Percentiles rank a stretch among this genome's conserved stretches.
These are phyloP conservation scores for Cutaneotrichosporon dermatis DNA, from an alignment of 1,284 basidiomycete species.

Conservation along the genomic window DNA sequence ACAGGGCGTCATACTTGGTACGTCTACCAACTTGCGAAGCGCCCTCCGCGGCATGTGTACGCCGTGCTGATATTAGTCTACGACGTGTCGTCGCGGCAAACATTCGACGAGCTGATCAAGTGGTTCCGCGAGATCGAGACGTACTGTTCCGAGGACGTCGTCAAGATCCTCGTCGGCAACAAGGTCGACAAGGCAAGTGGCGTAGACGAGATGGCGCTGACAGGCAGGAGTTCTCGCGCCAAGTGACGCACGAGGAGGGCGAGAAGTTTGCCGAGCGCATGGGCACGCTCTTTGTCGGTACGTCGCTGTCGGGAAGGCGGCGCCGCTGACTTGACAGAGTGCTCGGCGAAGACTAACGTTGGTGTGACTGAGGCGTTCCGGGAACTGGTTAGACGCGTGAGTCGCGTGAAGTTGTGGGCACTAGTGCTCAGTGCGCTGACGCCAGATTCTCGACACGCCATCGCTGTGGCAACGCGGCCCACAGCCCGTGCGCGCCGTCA, in stretches of 20 bases:
- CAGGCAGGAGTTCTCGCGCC: constrained; percentile 58
- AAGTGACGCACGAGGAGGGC: constrained; percentile 76
- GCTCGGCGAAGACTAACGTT: constrained; percentile 74
- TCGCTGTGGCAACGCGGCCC: constrained; percentile 36
- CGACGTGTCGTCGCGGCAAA: constrained; percentile 83
- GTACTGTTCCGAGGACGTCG: constrained; percentile 80
- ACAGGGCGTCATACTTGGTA: constrained; percentile 72
- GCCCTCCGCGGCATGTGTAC: too few relatives aligned
- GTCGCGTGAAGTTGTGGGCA: constrained; percentile 7
- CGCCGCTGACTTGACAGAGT: constrained; percentile 38
- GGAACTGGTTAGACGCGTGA: constrained; percentile 65
- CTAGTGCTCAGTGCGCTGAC: neutral
- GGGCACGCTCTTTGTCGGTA: constrained; percentile 79
- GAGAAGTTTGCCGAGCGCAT: constrained; percentile 73
- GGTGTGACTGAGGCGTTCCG: constrained; percentile 76
- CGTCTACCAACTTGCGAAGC: constrained; percentile 13
- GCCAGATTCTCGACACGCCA: constrained; percentile 48
- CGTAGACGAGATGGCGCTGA: neutral
- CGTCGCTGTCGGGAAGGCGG: constrained; percentile 66
- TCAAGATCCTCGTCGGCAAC: constrained; percentile 90
- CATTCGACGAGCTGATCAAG: constrained; percentile 83
- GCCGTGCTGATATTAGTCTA: constrained; percentile 58
- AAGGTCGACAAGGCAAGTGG: constrained; percentile 81
- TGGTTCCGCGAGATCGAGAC: constrained; percentile 96
- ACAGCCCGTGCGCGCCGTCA: constrained; percentile 15